Evolutionary conservation across 306 rosid species (phyloP).

Genomic region (Albizia julibrissin): DNA sequence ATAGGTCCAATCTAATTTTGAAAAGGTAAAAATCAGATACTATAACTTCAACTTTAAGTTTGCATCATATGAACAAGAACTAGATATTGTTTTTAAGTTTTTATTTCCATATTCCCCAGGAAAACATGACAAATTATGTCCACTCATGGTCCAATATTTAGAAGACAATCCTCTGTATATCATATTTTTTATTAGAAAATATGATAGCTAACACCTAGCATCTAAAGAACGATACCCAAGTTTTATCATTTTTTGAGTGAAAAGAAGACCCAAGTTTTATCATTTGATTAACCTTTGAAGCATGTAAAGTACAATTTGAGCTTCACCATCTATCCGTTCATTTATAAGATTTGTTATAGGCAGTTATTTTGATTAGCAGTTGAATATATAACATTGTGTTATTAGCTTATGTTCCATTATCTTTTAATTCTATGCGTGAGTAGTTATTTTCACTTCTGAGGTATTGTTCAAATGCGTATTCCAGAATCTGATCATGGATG

Average conservation of each 20-base stretch:
- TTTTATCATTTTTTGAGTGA: neutral
- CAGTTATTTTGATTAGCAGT: too few species aligned
- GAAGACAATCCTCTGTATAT: neutral
- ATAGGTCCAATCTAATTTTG: slow-evolving; percentile 72
- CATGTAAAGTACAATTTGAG: neutral
- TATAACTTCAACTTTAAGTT: slow-evolving; percentile 20
- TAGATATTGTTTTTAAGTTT: neutral
- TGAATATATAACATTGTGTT: neutral
- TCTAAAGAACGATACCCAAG: neutral
- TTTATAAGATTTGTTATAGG: too few species aligned
- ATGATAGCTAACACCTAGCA: neutral
- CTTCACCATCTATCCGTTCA: neutral
- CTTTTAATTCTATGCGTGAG: neutral
- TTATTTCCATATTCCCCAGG: neutral
- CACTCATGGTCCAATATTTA: neutral
- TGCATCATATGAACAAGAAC: neutral
- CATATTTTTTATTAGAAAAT: neutral
- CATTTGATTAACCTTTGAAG: neutral
- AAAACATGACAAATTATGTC: neutral
- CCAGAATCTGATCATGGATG: slow-evolving; percentile 4
- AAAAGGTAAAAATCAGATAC: slow-evolving; percentile 61
- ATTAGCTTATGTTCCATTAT: slow-evolving; percentile 7
- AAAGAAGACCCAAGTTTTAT: neutral
- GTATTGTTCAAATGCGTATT: neutral
- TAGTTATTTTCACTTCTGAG: neutral